These are phyloP conservation scores for Entrophospora sp. DNA, from an alignment of 192 early-diverging fungal species.

Conservation along the genomic window DNA sequence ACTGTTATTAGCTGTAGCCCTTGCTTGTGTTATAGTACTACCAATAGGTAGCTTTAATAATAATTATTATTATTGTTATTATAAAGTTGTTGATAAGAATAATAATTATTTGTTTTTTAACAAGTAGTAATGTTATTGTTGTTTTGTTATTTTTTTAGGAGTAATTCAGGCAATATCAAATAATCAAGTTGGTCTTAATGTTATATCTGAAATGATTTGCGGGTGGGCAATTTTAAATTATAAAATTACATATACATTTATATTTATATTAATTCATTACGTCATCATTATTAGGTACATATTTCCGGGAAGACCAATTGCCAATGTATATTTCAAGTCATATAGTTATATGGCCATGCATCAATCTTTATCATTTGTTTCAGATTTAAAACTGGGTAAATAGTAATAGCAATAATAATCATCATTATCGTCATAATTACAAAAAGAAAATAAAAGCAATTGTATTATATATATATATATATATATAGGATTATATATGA, in stretches of 20 bases:
- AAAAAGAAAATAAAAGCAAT: too few relatives aligned
- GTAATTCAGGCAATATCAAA: constrained; percentile 46
- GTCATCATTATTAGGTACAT: constrained; percentile 21
- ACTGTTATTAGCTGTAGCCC: constrained; percentile 28
- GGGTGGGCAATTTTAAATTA: too few relatives aligned
- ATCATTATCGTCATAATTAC: too few relatives aligned
- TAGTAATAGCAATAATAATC: neutral
- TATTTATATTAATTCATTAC: too few relatives aligned
- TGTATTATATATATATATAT: neutral
- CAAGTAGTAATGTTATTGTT: neutral
- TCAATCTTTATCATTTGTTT: constrained; percentile 64
- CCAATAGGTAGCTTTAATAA: constrained; percentile 35
- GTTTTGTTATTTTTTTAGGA: neutral
- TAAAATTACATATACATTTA: too few relatives aligned
- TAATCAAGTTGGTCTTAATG: constrained; percentile 41
- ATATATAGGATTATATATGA: constrained; percentile 39
- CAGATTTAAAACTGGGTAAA: constrained; percentile 67
- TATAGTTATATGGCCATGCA: constrained; percentile 48
- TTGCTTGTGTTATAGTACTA: constrained; percentile 34
- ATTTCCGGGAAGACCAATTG: constrained; percentile 43
- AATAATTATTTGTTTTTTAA: neutral
- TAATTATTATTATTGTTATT: neutral
- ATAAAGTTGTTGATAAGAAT: neutral
- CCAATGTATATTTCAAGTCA: constrained; percentile 53
- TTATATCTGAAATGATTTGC: constrained; percentile 52